A percentile compares a stretch with the other conserved stretches of the same genome.
Evolutionary conservation across 352 stramenopile species (phyloP).

Genomic region (Phytophthora sp.): DNA sequence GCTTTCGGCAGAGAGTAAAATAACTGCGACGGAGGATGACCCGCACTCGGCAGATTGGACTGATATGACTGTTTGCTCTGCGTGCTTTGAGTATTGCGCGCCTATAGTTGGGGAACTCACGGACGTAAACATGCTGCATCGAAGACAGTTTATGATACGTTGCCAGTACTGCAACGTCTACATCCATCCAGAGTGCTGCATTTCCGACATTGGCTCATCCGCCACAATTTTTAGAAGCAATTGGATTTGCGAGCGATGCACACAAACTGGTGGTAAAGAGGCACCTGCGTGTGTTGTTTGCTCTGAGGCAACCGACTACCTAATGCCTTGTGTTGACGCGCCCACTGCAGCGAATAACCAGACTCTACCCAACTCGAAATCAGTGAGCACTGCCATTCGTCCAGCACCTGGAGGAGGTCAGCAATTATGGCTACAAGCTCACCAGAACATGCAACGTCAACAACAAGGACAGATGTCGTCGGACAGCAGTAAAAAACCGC

Average conservation of each 20-base stretch:
- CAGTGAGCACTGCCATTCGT: slow-evolving; percentile 15
- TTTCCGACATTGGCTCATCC: slow-evolving; percentile 70
- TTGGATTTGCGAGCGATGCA: slow-evolving; percentile 88
- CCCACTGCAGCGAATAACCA: slow-evolving; percentile 7
- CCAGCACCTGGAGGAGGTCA: slow-evolving; percentile 28
- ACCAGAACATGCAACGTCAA: slow-evolving; percentile 35
- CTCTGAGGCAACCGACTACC: slow-evolving; percentile 71
- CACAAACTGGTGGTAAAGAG: slow-evolving; percentile 45
- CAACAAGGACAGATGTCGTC: slow-evolving; percentile 9
- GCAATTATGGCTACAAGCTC: slow-evolving; percentile 35
- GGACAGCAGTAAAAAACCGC: slow-evolving; percentile 6
- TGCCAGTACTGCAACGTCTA: slow-evolving; percentile 88
- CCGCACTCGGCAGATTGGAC: slow-evolving; percentile 53
- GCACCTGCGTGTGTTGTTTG: slow-evolving; percentile 65
- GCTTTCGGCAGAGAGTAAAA: slow-evolving; percentile 46
- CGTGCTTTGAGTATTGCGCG: slow-evolving; percentile 79
- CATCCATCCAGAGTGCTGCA: slow-evolving; percentile 81
- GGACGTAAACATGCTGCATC: slow-evolving; percentile 63
- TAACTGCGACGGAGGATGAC: slow-evolving; percentile 17
- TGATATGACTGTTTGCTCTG: slow-evolving; percentile 71
- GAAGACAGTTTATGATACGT: slow-evolving; percentile 84
- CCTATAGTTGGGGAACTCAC: slow-evolving; percentile 49
- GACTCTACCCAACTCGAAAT: slow-evolving; percentile 4
- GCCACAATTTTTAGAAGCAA: slow-evolving; percentile 72
- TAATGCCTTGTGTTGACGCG: slow-evolving; percentile 72